Evolutionary conservation across 257 asterid species (phyloP).

Genomic region (Penstemon newberryi): DNA sequence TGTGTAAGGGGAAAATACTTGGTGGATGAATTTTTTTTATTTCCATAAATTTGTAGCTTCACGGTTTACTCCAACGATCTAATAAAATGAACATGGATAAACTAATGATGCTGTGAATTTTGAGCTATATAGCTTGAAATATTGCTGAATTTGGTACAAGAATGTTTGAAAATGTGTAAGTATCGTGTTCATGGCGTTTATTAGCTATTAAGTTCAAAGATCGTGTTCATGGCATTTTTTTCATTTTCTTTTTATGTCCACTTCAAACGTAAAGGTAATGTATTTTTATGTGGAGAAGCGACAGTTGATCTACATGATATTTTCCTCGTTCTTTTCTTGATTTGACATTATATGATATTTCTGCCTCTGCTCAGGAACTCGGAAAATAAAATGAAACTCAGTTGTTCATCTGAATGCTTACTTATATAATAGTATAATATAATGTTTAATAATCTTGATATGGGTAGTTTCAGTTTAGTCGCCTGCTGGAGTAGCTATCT

Average conservation of each 20-base stretch:
- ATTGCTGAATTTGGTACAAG: conserved; percentile 13
- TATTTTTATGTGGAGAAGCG: too few species aligned
- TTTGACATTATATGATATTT: too few species aligned
- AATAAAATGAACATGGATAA: neutral
- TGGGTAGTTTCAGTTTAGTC: neutral
- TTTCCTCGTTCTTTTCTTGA: too few species aligned
- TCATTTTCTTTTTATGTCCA: too few species aligned
- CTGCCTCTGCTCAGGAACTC: too few species aligned
- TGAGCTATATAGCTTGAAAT: conserved; percentile 8
- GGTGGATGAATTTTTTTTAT: conserved; percentile 5
- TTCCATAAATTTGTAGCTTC: neutral
- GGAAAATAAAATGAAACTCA: too few species aligned
- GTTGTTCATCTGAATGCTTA: too few species aligned
- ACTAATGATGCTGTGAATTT: neutral
- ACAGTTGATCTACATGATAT: too few species aligned
- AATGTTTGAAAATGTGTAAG: neutral
- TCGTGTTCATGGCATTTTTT: too few species aligned
- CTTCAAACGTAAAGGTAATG: too few species aligned
- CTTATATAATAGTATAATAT: neutral
- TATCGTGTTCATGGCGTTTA: too few species aligned
- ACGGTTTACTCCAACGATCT: neutral
- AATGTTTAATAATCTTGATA: conserved; percentile 8
- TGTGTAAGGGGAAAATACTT: neutral
- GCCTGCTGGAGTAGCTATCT: neutral
- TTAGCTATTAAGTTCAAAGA: too few species aligned